These are phyloP conservation scores for Spiraea crenata DNA, from an alignment of 331 rosid species.

Conservation along the genomic window DNA sequence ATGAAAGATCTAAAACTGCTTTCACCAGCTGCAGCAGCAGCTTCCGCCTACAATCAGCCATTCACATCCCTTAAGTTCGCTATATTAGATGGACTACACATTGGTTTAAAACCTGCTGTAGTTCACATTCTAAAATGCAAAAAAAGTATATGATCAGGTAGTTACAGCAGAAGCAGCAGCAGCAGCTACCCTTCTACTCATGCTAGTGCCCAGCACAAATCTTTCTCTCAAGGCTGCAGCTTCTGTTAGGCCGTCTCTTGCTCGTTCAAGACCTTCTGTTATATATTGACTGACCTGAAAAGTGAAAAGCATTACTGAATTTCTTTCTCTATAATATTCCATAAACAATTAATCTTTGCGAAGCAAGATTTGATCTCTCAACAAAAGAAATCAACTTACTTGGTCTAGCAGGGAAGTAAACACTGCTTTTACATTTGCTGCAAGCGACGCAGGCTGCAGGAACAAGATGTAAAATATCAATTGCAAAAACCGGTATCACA, in stretches of 20 bases:
- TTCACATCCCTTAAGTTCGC: constrained; percentile 24
- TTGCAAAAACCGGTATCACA: background rate
- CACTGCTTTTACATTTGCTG: constrained; percentile 78
- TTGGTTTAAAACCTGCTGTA: background rate
- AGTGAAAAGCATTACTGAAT: background rate
- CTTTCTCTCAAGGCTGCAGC: constrained; percentile 95
- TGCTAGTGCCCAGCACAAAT: constrained; percentile 71
- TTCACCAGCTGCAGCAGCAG: constrained; percentile 99
- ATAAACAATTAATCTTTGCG: constrained; percentile 16
- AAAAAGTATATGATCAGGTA: constrained; percentile 27
- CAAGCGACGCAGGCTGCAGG: constrained; percentile 75
- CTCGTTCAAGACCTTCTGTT: constrained; percentile 94
- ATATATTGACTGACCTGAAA: constrained; percentile 90
- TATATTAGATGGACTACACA: constrained; percentile 24
- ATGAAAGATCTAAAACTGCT: constrained; percentile 99
- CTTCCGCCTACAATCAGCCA: constrained; percentile 80
- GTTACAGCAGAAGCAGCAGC: constrained; percentile 97
- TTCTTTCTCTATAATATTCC: constrained; percentile 8
- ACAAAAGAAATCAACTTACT: constrained; percentile 57
- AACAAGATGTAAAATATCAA: constrained; percentile 18
- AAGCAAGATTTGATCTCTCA: constrained; percentile 15
- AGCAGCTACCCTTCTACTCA: constrained; percentile 95
- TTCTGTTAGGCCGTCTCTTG: constrained; percentile 90
- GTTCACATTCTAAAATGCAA: constrained; percentile 18
- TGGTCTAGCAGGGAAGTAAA: constrained; percentile 93